Evolutionary conservation across 305 asterid genomes (phyloP), one percentile per base, ranked within the genome.

Genomic region (Caryopteris hybrid): DNA sequence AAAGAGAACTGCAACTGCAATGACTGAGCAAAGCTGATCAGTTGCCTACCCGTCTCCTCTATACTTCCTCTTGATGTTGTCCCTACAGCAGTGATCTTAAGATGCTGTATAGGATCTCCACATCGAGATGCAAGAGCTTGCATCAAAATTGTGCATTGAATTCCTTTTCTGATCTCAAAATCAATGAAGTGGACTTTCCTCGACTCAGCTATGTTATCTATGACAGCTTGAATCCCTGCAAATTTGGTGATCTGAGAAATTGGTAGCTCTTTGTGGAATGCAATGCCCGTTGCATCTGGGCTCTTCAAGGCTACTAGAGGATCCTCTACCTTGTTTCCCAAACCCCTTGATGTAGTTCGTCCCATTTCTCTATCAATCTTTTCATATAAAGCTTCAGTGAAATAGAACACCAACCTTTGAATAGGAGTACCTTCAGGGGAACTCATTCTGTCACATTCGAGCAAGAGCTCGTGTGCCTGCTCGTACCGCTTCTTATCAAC

Each of bases 301-400:
- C 70, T 59, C 36, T 58, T 76, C 41, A 79, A 51, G 12, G 74
- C 77, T 27, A 48, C 34, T 23, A 71, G 20, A 41, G 83, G 83
- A 62, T 74, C 73, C 45, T 29, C 46, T 12, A 31, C 61, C 78
- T 61, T 77, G 55, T 73, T 79, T 6, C 71, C 83, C 71, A 69
- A 50, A 4, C 75, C 86, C 33, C 60, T 77, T 1, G 65, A 65
- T 0, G 76, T 72, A n/a, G 78, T 41, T 7, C 53, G 63, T 53
- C 84, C 83, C 0, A 80, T 84, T 60, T 79, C 80, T 20, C 78
- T 53, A 27, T 83, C 84, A 5, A 86, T 86, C 79, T 79, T 86
- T 38, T 80, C 85, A 6, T 77, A 69, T 13, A 89, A 82, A 47
- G 91, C 94, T 54, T 83, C 86, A 2, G 79, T 48, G 76, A 86